A percentile compares a stretch with the other conserved stretches of the same genome.
Evolutionary conservation across 345 rosid species (phyloP).

Genomic region (Erodium maritimum): DNA sequence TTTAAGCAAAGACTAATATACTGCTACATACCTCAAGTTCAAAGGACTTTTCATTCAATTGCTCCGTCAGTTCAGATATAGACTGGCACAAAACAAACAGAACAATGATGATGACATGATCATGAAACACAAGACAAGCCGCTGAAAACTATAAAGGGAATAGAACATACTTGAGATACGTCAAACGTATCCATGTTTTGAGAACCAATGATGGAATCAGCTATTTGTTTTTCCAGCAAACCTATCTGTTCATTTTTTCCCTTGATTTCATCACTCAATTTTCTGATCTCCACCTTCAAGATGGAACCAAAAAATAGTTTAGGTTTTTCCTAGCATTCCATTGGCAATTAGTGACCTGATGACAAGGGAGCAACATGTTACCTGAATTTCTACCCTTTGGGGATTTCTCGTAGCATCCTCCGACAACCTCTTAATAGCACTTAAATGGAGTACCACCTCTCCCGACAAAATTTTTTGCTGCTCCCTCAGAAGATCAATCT

Average conservation of each 20-base stretch:
- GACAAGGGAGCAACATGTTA: conserved; percentile 10
- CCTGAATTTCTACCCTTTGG: conserved; percentile 54
- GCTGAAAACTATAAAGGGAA: not conserved
- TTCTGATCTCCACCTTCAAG: conserved; percentile 63
- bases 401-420: conserved; percentile 69
- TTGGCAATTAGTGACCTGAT: not conserved
- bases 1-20: conserved; percentile 1
- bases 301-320: not conserved
- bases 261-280: conserved; percentile 57
- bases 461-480: conserved; percentile 87
- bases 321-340: not conserved
- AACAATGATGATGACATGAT: conserved; percentile 8
- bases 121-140: conserved; percentile 1
- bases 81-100: conserved; percentile 33
- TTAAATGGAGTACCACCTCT: conserved; percentile 71
- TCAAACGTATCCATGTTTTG: conserved; percentile 53
- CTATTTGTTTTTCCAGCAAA: conserved; percentile 68
- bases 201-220: conserved; percentile 46
- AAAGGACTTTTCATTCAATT: conserved; percentile 83
- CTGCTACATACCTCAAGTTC: conserved; percentile 68
- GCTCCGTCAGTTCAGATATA: conserved; percentile 60
- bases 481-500: conserved; percentile 80
- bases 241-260: conserved; percentile 66
- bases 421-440: conserved; percentile 72
- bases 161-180: conserved; percentile 46